These are phyloP conservation scores for Grosmannia serpens DNA, from an alignment of 2,329 filamentous ascomycete genomes.

Conservation along the genomic window DNA sequence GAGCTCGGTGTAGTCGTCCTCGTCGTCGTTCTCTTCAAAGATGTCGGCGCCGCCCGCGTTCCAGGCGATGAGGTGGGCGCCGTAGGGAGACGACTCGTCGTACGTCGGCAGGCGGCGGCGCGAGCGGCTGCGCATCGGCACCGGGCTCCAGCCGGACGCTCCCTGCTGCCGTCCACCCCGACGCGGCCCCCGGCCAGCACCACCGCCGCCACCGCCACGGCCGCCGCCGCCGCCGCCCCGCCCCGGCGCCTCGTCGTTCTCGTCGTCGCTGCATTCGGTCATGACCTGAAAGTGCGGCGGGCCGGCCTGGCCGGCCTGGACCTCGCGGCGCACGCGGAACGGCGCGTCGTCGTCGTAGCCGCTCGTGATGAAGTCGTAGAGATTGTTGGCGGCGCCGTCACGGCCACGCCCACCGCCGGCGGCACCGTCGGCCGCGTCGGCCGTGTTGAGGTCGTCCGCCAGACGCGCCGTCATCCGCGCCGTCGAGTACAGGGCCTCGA, in stretches of 20 bases:
- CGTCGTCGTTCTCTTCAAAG: conserved; percentile 4
- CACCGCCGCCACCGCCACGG: not conserved
- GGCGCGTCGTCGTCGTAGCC: conserved; percentile 33
- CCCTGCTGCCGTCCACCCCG: not conserved
- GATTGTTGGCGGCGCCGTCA: not conserved
- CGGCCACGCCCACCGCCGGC: conserved; percentile 20
- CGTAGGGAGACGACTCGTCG: conserved; percentile 1
- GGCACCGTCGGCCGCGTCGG: conserved; percentile 15
- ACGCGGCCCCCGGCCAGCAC: not conserved
- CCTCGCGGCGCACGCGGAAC: conserved; percentile 28
- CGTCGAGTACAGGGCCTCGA: not conserved
- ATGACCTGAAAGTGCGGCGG: conserved; percentile 37
- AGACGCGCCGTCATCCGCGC: not conserved
- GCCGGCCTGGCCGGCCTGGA: conserved; percentile 41
- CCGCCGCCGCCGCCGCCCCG: not conserved
- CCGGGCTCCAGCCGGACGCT: conserved; percentile 7
- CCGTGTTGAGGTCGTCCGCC: conserved; percentile 19
- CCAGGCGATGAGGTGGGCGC: conserved; percentile 2
- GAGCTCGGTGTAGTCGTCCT: conserved; percentile 8
- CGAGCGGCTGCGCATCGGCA: conserved; percentile 2
- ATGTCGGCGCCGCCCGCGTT: conserved; percentile 10
- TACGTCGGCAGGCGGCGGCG: not conserved
- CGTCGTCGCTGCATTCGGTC: conserved; percentile 50
- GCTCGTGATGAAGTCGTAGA: conserved; percentile 31
- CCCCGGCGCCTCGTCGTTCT: conserved; percentile 26